These are phyloP conservation scores for Geosmithia flava DNA, from an alignment of 2,329 filamentous ascomycete genomes.

Conservation along the genomic window DNA sequence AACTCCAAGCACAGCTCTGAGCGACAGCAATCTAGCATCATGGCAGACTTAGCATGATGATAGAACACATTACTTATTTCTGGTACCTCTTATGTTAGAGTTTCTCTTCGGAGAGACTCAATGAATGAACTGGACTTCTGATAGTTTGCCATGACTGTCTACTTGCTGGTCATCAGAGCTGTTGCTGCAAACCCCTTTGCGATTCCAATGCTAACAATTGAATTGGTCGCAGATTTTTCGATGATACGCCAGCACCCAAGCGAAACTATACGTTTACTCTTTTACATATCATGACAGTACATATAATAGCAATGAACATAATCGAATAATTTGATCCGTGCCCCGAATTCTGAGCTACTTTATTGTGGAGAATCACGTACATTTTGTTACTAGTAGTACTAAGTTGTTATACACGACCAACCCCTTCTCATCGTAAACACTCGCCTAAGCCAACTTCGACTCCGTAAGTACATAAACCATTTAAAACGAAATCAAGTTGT, in stretches of 20 bases:
- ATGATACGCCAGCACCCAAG: neutral
- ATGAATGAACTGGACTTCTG: slow-evolving; percentile 88
- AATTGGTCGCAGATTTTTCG: neutral
- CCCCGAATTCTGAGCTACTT: too few relatives aligned
- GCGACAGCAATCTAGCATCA: neutral
- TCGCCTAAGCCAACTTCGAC: neutral
- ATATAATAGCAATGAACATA: neutral
- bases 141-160: slow-evolving; percentile 18
- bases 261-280: neutral
- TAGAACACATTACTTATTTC: slow-evolving; percentile 56
- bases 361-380: neutral
- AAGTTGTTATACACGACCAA: neutral
- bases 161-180: neutral
- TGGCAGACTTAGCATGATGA: slow-evolving; percentile 51
- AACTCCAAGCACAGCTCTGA: neutral
- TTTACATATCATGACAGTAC: neutral
- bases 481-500: neutral
- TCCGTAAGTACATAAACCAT: neutral
- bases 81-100: slow-evolving; percentile 98
- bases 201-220: neutral
- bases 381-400: neutral
- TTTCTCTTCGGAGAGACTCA: slow-evolving; percentile 30
- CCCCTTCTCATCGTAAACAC: neutral
- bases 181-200: neutral
- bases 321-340: too few relatives aligned